Percentiles rank a stretch among this genome's conserved stretches.
Evolutionary conservation across 2,329 filamentous ascomycete genomes (phyloP).

Genomic region (Beauveria medogensis): DNA sequence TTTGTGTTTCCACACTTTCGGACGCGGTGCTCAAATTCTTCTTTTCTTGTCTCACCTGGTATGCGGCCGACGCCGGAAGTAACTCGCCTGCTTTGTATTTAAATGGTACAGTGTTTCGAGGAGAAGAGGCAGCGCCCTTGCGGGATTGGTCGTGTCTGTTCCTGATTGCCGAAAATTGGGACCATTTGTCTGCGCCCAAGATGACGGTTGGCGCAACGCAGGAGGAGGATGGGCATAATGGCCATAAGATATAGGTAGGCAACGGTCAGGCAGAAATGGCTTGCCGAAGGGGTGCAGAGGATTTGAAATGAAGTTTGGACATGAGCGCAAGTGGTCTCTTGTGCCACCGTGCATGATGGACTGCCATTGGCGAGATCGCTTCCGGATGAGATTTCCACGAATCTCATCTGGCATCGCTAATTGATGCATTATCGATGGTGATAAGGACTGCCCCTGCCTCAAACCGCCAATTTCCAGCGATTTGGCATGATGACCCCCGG

Average conservation of each 20-base stretch:
- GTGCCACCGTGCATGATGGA: neutral
- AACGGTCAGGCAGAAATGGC: neutral
- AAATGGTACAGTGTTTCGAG: neutral
- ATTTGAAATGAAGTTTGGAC: neutral
- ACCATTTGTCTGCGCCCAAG: neutral
- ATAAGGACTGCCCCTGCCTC: neutral
- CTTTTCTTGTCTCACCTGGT: neutral
- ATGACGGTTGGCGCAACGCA: neutral
- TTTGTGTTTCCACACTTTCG: neutral
- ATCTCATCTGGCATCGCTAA: neutral
- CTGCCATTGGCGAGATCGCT: neutral
- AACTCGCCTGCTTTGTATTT: too few species aligned
- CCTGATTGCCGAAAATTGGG: neutral
- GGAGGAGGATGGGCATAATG: neutral
- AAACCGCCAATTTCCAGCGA: neutral
- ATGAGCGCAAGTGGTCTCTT: neutral
- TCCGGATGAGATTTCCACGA: neutral
- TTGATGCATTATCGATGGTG: neutral
- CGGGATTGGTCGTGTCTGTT: neutral
- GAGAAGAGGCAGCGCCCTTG: neutral
- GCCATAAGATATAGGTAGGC: conserved; percentile 1
- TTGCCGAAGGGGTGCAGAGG: neutral
- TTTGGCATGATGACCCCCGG: neutral
- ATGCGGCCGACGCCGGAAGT: neutral
- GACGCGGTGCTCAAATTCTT: neutral